Evolutionary conservation across 2,329 filamentous ascomycete species (phyloP).

Genomic region (Fusarium piperis): DNA sequence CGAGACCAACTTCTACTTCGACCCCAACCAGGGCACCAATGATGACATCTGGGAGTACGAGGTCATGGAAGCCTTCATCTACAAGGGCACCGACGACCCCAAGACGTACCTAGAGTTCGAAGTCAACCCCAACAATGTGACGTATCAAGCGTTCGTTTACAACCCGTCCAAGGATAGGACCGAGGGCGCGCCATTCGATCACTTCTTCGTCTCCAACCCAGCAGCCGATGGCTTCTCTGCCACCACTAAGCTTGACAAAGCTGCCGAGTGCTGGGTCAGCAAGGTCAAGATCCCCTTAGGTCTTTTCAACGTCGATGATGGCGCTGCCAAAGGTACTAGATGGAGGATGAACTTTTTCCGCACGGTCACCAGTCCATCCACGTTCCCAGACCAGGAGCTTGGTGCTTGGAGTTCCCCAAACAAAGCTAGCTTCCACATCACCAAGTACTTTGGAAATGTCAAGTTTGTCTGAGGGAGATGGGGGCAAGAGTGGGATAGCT

Average conservation of each 20-base stretch:
- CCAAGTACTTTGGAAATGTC: slow-evolving; percentile 55
- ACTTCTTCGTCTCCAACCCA: slow-evolving; percentile 53
- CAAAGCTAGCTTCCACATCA: slow-evolving; percentile 59
- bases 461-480: slow-evolving; percentile 45
- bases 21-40: slow-evolving; percentile 54
- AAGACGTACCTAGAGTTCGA: slow-evolving; percentile 62
- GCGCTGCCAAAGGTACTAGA: slow-evolving; percentile 52
- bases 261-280: slow-evolving; percentile 53
- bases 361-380: slow-evolving; percentile 54
- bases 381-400: slow-evolving; percentile 55
- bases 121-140: slow-evolving; percentile 61
- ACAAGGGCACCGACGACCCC: slow-evolving; percentile 56
- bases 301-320: slow-evolving; percentile 59
- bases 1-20: slow-evolving; percentile 59
- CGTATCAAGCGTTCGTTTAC: slow-evolving; percentile 61
- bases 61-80: slow-evolving; percentile 62
- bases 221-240: slow-evolving; percentile 53
- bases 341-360: slow-evolving; percentile 66
- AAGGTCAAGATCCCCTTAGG: slow-evolving; percentile 55
- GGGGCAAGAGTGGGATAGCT: no score
- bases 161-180: slow-evolving; percentile 59
- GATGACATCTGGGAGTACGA: slow-evolving; percentile 60
- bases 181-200: slow-evolving; percentile 54
- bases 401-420: slow-evolving; percentile 59
- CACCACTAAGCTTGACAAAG: slow-evolving; percentile 51